Evolutionary conservation across 2,329 filamentous ascomycete species (phyloP).

Genomic region (Lecanicillium sp.): DNA sequence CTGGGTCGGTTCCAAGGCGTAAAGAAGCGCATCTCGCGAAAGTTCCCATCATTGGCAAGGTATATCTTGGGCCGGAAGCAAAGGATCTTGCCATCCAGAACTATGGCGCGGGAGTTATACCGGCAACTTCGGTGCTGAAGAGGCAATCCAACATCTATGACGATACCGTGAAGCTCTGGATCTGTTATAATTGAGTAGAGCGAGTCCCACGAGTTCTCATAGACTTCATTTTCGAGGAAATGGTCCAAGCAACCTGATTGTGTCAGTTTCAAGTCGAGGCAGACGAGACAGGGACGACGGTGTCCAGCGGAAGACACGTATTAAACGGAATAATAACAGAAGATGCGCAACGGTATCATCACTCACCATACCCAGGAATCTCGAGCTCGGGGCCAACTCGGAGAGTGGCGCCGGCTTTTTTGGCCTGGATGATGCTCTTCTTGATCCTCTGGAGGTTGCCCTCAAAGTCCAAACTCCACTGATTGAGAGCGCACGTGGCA

Average conservation of each 20-base stretch:
- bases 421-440: constrained; percentile 54
- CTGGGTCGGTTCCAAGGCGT: constrained; percentile 33
- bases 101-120: constrained; percentile 34
- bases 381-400: constrained; percentile 50
- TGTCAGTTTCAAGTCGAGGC: no score
- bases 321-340: not conserved
- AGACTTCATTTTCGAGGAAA: constrained; percentile 28
- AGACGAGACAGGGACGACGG: no score
- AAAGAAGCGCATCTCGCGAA: constrained; percentile 35
- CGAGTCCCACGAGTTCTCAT: constrained; percentile 27
- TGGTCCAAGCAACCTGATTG: constrained; percentile 24
- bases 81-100: constrained; percentile 24
- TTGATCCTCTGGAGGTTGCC: constrained; percentile 60
- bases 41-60: constrained; percentile 32
- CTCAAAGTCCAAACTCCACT: constrained; percentile 50
- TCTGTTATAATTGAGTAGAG: constrained; percentile 28
- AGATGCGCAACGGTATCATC: not conserved
- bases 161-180: constrained; percentile 22
- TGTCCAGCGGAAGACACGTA: no score
- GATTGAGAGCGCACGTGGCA: constrained; percentile 28
- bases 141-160: constrained; percentile 27
- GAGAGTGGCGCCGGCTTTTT: constrained; percentile 55
- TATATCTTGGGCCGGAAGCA: constrained; percentile 19
- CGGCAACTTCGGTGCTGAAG: constrained; percentile 27
- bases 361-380: constrained; percentile 26